Percentiles rank a stretch among this genome's conserved stretches.
phyloP scores from a whole-genome alignment of 352 stramenopile genomes.

The Phytophthora pinifolia region DNA sequence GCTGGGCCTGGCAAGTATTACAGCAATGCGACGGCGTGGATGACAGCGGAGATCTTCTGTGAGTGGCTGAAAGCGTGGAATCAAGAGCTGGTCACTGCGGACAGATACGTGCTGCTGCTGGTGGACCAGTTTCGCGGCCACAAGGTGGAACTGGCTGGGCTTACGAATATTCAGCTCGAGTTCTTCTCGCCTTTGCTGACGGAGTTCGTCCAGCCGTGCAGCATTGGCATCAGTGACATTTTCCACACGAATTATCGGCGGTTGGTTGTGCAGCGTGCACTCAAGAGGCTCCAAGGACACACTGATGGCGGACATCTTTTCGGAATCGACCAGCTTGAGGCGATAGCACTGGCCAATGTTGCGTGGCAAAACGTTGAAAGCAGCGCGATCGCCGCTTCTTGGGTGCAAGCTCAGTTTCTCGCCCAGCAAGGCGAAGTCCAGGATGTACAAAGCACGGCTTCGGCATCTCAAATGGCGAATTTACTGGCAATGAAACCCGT shows the following conservation, averaged over 20 bases:
- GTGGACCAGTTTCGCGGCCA: slow-evolving; percentile 10
- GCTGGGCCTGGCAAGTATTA: background rate
- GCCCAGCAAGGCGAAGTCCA: background rate
- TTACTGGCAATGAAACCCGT: background rate
- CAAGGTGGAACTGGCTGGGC: slow-evolving; percentile 3
- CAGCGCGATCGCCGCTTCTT: background rate
- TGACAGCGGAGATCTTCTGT: slow-evolving; percentile 14
- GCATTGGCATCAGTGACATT: background rate
- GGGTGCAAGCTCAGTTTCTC: slow-evolving; percentile 2
- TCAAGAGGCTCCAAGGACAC: background rate
- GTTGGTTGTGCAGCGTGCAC: background rate
- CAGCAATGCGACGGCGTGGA: slow-evolving; percentile 10
- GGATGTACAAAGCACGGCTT: background rate
- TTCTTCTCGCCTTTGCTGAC: slow-evolving; percentile 6
- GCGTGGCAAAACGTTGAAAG: slow-evolving; percentile 3
- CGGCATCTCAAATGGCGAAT: background rate
- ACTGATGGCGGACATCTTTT: background rate
- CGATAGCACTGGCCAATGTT: background rate
- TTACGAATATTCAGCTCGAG: slow-evolving; percentile 18
- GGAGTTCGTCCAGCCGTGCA: slow-evolving; percentile 11
- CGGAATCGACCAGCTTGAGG: background rate
- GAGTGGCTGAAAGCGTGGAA: slow-evolving; percentile 13
- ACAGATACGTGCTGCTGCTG: slow-evolving; percentile 11
- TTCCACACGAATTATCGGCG: slow-evolving; percentile 3
- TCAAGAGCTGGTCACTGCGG: slow-evolving; percentile 2